Base-by-base conservation (phyloP, 2,329 filamentous ascomycete species). In the Exutisphaerella laricina region DNA sequence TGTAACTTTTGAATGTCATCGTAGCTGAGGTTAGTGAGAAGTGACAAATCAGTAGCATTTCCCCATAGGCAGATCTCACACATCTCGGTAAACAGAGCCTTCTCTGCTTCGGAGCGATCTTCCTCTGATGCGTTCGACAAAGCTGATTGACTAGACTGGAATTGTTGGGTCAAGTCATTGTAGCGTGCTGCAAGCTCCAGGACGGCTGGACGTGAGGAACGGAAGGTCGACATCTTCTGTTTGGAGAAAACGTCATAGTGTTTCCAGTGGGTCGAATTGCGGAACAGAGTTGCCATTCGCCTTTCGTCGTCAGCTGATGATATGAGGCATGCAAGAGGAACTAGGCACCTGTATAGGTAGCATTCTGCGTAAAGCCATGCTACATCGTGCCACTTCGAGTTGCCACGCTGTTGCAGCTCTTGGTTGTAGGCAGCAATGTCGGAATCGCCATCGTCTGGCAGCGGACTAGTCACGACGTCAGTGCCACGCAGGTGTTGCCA, bases 1-100 rank as follows among this genome's bases (percentile, higher is more conserved):
- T 98, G 92, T 7, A 97, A 75, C 66, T 94, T 94, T 69, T 97
- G 90, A 53, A 98, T 94, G 60, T 97, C 92, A 58, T 96, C 89
- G 65, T 95, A 95, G 1, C 85, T 87, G 43, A 96, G 75, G 56
- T 84, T 88, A 0, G 89, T 95, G 42, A 97, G 74, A 14, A 97
- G 82, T 0, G 88, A 94, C 10, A 97, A 73, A 64, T 97, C 92
- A 0, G 90, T 97, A 1, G 90, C 92, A 64, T 97, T 97, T 8
- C 90, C 90, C 90, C 90, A 97, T 2, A 97, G 77, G 62, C 89
- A 96, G 56, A 96, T 92, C 71, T 96, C 88, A 66, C 84, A 89
- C 84, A 97, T 94, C 63, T 97, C 90, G 17, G 75, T 75, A 68
- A 97, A 97, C 18, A 96, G 70, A 0, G 89, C 67, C 60, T 80